Base-by-base conservation (phyloP, 805 yeast species). In the Lipomyces sp. region DNA sequence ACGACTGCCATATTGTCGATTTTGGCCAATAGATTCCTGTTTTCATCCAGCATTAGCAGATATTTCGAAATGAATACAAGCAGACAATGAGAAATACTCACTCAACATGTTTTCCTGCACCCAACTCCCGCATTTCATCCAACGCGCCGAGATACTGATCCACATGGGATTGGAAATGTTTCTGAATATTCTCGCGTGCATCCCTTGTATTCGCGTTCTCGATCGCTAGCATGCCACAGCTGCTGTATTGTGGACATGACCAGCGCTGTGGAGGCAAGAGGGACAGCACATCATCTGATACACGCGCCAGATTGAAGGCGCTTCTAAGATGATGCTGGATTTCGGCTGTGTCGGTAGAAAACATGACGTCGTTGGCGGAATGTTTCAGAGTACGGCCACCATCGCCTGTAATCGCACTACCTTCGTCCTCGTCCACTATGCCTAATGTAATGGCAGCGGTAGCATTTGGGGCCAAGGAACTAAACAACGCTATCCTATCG, bases 161-260 rank as follows among this genome's bases (percentile, higher is more conserved):
- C 31, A 41, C 58, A 26, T 55, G 59, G 11, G 50, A 46, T 26
- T 53, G 29, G 37, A 46, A 55, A 36, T 55, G 59, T 34, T 41
- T 10, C 42, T 51, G 48, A 21, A 55, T 52, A 4, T 38, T n/a
- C 31, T 53, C 52, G 7, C 46, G 39, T 6, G 51, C 55, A 18
- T 43, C 51, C 14, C 42, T 24, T 5, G 58, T 23, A 24, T 50
- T 46, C 6, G 48, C 38, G 16, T 47, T 43, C n/a, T 39, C 29
- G 2, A 53, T 41, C 8, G 23, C 33, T n/a, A n/a, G n/a, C 44
- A 43, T 34, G 8, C 37, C 4, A 34, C 59, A 55, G 11, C 39
- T 51, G 11, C 39, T 51, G n/a, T 40, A 39, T 3, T 56, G 51
- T 4, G 59, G 59, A 26, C 59, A 55, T 5, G 19, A 13, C 59